Evolutionary conservation across 1,139 yeast species (phyloP), one percentile per base, ranked within the genome.

Genomic region (Meyerozyma carpophila): DNA sequence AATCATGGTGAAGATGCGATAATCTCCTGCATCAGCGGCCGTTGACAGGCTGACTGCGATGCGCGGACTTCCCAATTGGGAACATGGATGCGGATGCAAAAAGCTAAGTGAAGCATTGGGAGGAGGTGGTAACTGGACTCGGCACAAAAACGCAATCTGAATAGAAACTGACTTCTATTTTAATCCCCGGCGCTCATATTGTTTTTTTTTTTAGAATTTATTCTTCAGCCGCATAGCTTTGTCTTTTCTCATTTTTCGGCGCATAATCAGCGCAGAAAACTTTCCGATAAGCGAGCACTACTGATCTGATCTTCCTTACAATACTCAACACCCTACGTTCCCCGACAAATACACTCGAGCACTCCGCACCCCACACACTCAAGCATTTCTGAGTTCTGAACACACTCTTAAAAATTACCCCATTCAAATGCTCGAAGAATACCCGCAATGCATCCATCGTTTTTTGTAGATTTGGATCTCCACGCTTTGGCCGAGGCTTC

Each of bases 1-100:
- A 24, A 52, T 52, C 56, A 51, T 52, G 16, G 29, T n/a, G 11
- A 21, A 21, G 8, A 21, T 21, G 24, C 24, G 24, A 21, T 21
- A 21, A 11, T 27, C 11, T 27, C 29, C 29, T 27, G 29, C 29
- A 27, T 13, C 13, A 27, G 29, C 13, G 13, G 13, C 13, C 13
- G 29, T 27, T 27, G 29, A 10, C 29, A 27, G 29, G 13, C 5
- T 11, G 29, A 27, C 3, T 27, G 29, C 13, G 29, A 27, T 27
- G 29, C 29, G 29, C 29, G 13, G 13, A 27, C 29, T 27, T 4
- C 29, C 29, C 29, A 27, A 27, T 27, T n/a, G 13, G 29, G 29
- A 4, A n/a, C 4, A 11, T 11, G 29, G 29, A 27, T 8, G 24
- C 24, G 24, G 24, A 21, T 21, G 24, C 24, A 21, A 21, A 21